Base-by-base conservation (phyloP, 257 asterid genomes). In the Solanum pinnatisectum region DNA sequence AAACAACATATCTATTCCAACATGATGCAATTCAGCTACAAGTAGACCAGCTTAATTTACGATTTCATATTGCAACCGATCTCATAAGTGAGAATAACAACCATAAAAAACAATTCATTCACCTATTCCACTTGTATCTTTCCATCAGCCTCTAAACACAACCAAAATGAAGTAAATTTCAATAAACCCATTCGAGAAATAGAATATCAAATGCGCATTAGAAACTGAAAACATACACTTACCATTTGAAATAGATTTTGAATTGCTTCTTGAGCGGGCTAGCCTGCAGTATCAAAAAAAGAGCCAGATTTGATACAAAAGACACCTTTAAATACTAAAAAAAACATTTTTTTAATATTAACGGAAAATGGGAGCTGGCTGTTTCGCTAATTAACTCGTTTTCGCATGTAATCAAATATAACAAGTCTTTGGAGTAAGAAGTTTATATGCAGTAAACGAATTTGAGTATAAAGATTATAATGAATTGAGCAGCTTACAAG, bases 191-290 rank as follows among this genome's bases (percentile, higher is more conserved):
- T 39, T 44, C 12, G 70, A 56, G 67, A 44, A 15, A 42, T 8
- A 42, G 84, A 78, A 78, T 40, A 39, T 40, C 36, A 39, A 12
- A 9, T 16, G 13, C 9, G 36, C 22, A 8, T 42, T 78, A 78
- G 84, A 16, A 33, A 59, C 13, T 14, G n/a, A 16, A 68, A n/a
- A 2, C 59, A 63, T 40, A 36, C 16, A 32, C 65, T 37, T 86
- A 87, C 93, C 93, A 83, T 86, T 73, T 23, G 87, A 18, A 73
- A 84, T 60, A 73, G 82, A 65, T 77, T 78, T 89, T 72, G 89
- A 86, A 84, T 67, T 89, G 81, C 84, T 90, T 87, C 90, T 88
- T 79, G 92, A 90, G 87, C 91, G 86, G 71, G 86, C 87, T 65
- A 87, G 81, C 89, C 93, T 90, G 89, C 76, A 44, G n/a, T 30